These are phyloP conservation scores for Metarhizium brunneum DNA, from an alignment of 2,329 filamentous ascomycete species.

Conservation along the genomic window DNA sequence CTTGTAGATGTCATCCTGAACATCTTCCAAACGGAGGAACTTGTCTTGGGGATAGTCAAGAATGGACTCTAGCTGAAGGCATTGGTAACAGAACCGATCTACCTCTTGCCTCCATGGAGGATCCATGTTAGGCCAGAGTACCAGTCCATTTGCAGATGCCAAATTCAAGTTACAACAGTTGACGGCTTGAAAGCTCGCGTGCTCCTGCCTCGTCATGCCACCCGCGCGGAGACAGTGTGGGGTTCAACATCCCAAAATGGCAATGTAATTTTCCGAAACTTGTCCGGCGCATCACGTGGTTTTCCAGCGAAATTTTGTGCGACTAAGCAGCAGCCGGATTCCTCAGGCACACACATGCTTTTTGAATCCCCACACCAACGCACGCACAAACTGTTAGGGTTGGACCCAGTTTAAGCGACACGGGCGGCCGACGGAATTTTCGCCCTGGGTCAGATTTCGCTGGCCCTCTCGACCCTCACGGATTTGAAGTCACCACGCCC, in stretches of 20 bases:
- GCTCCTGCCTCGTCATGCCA: background rate
- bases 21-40: conserved; percentile 47
- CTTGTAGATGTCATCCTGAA: conserved; percentile 58
- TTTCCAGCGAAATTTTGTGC: background rate
- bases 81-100: conserved; percentile 60
- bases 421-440: conserved; percentile 24
- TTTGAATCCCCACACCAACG: background rate
- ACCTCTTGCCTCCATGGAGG: conserved; percentile 13
- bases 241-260: background rate
- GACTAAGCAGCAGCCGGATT: background rate
- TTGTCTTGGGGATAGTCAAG: conserved; percentile 54
- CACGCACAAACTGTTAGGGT: conserved; percentile 29
- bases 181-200: background rate
- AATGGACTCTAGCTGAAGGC: conserved; percentile 61
- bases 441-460: conserved; percentile 18
- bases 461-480: conserved; percentile 18
- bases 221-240: background rate
- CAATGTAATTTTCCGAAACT: background rate
- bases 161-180: background rate
- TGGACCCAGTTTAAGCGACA: conserved; percentile 35
- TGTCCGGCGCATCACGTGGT: background rate
- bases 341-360: background rate
- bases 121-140: background rate
- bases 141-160: background rate
- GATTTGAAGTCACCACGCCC: conserved; percentile 17